A percentile compares a stretch with the other conserved stretches of the same genome.
These are phyloP conservation scores for Actinomortierella ambigua DNA, from an alignment of 371 early-diverging fungal species.

Conservation along the genomic window DNA sequence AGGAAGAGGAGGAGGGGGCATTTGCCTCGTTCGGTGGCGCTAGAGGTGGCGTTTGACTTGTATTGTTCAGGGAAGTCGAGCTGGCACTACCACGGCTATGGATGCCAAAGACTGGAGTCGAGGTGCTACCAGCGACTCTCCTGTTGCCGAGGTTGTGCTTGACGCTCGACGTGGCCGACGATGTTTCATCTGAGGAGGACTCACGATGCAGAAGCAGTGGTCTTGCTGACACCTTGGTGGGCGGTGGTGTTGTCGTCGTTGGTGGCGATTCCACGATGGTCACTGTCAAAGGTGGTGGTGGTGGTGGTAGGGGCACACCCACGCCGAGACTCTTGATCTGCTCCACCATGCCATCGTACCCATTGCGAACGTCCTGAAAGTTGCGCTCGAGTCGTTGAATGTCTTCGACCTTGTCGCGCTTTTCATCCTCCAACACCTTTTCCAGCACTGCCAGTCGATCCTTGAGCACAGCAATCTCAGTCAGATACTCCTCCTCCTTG, in stretches of 20 bases:
- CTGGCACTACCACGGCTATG: slow-evolving; percentile 11
- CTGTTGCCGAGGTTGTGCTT: too few species aligned
- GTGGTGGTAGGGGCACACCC: too few species aligned
- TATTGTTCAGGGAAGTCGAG: too few species aligned
- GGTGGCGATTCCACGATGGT: too few species aligned
- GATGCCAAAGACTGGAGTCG: slow-evolving; percentile 18
- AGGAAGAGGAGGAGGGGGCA: slow-evolving; percentile 19
- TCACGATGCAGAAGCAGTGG: slow-evolving; percentile 21
- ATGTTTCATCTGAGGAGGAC: slow-evolving; percentile 30
- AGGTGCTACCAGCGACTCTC: slow-evolving; percentile 29
- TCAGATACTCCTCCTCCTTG: slow-evolving; percentile 41
- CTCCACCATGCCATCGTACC: slow-evolving; percentile 32
- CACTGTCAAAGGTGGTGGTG: too few species aligned
- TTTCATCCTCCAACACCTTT: slow-evolving; percentile 27
- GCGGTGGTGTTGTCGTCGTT: too few species aligned
- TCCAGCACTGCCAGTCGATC: slow-evolving; percentile 26
- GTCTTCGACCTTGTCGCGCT: slow-evolving; percentile 26
- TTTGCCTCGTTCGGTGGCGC: slow-evolving; percentile 5
- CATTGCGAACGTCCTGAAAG: slow-evolving; percentile 31
- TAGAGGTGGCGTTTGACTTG: too few species aligned
- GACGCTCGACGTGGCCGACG: slow-evolving; percentile 30
- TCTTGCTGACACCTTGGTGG: neutral
- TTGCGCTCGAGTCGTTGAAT: slow-evolving; percentile 38
- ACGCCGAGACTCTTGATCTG: slow-evolving; percentile 17
- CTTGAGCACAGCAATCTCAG: slow-evolving; percentile 35